Base-by-base conservation (phyloP, 768 basidiomycete genomes). In the Termitomyces sp. region DNA sequence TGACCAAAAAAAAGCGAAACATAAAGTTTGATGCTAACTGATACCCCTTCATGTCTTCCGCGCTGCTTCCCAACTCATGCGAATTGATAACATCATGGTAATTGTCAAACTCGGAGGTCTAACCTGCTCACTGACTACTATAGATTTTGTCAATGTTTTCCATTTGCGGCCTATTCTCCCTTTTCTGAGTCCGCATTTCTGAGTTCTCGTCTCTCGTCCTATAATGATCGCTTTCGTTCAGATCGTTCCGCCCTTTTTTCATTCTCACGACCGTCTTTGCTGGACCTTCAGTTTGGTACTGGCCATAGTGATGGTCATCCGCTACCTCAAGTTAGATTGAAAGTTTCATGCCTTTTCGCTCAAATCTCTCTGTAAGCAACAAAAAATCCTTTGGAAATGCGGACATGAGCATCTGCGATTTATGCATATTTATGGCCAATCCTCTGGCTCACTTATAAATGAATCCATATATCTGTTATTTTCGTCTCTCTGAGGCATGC, bases 281-380 rank as follows among this genome's bases (percentile, higher is more conserved):
- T 49, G 54, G 59, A 24, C 58, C 56, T 22, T 22, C 61, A 30
- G 38, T 52, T 47, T 53, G n/a, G 13, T 20, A 33, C 7, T n/a
- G 22, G 30, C 45, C 32, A 22, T 32, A 56, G 35, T 57, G 56
- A 28, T 52, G 59, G 18, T 58, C 61, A 45, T 42, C 57, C 43
- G 48, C 32, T 18, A 57, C 57, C 53, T 28, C 57, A 6, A 57
- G 33, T 38, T 57, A 62, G 52, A 51, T 61, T 18, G 49, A 60
- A 28, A 58, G 56, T 18, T 55, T 61, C 9, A 50, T 61, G 20
- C 70, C 69, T 7, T 73, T 26, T 73, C 59, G 71, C 68, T 16
- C 71, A 72, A 58, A 71, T 72, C 56, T 66, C 72, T 50, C 66
- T 72, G 72, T 60, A 63, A 64, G 22, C 66, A 64, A 4, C 60